phyloP scores from a whole-genome alignment of 2,329 filamentous ascomycete genomes.

The Bimuria novae-zelandiae region DNA sequence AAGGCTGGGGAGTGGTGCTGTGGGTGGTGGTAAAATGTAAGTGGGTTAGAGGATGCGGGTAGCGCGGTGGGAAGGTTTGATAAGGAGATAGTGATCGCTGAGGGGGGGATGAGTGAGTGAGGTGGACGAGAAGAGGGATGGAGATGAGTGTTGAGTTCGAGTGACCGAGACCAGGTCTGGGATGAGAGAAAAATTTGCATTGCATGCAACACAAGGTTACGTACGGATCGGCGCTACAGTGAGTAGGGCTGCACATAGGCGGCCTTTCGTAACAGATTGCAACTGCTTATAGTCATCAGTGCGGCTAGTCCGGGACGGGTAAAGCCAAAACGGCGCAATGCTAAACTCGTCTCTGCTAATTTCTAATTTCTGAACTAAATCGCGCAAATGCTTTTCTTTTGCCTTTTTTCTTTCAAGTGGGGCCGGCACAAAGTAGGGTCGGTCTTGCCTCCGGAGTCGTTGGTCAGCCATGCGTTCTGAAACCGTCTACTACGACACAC shows the following conservation, averaged over 20 bases:
- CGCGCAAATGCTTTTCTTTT: not conserved
- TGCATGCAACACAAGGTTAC: too few species aligned
- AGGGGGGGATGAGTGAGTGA: not conserved
- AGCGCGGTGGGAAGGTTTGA: too few species aligned
- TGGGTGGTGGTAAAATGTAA: too few species aligned
- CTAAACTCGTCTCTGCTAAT: constrained; percentile 28
- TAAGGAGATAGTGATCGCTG: too few species aligned
- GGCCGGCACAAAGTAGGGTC: too few species aligned
- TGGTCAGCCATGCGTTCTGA: constrained; percentile 5
- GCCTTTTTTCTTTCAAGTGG: not conserved
- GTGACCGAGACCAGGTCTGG: too few species aligned
- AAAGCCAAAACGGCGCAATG: constrained; percentile 16
- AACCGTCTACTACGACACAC: constrained; percentile 1
- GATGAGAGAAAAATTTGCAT: too few species aligned
- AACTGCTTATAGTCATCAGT: constrained; percentile 29
- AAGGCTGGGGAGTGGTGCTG: constrained; percentile 7
- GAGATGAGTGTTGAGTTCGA: too few species aligned
- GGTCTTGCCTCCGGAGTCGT: too few species aligned
- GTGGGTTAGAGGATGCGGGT: too few species aligned
- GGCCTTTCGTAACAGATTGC: constrained; percentile 30
- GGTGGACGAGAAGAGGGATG: too few species aligned
- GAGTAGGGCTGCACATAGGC: constrained; percentile 24
- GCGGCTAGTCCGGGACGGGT: constrained; percentile 30
- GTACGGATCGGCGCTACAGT: constrained; percentile 3
- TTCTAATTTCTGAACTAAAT: constrained; percentile 36